A percentile compares a stretch with the other conserved stretches of the same genome.
Conservation (phyloP, 257 asterid species). For the Sherardia arvensis region DNA sequence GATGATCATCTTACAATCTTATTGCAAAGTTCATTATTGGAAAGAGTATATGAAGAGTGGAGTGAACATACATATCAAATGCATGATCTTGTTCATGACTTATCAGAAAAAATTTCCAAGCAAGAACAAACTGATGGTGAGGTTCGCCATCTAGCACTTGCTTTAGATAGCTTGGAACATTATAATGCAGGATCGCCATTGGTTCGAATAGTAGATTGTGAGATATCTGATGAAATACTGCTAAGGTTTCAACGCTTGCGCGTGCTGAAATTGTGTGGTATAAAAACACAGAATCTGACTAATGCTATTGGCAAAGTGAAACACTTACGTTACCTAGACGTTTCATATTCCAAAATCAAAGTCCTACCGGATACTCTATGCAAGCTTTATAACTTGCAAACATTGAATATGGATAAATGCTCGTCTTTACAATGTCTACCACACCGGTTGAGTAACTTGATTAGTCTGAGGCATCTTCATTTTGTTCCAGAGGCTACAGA, state of each 20-base stretch:
- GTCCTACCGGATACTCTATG: not conserved
- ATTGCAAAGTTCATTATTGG: not conserved
- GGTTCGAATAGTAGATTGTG: not conserved
- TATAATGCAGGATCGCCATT: not conserved
- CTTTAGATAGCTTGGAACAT: not conserved
- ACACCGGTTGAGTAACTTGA: not conserved
- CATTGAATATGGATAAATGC: not conserved
- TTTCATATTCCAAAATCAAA: not conserved
- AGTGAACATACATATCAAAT: not conserved
- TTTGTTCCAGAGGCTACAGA: not conserved
- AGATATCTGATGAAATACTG: not conserved
- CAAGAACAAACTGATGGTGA: not conserved
- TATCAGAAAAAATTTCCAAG: not conserved
- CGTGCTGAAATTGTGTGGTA: not conserved
- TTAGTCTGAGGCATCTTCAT: not conserved
- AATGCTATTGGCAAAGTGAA: not conserved
- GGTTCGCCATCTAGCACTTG: no score
- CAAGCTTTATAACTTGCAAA: not conserved
- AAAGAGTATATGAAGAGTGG: no score
- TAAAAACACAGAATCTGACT: not conserved
- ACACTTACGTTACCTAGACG: not conserved
- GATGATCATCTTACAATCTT: not conserved
- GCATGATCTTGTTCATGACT: not conserved
- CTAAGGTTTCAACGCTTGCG: not conserved
- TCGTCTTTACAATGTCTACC: not conserved